Conservation (phyloP, 176 grass and related monocot genomes). For the Pharus latifolius region DNA sequence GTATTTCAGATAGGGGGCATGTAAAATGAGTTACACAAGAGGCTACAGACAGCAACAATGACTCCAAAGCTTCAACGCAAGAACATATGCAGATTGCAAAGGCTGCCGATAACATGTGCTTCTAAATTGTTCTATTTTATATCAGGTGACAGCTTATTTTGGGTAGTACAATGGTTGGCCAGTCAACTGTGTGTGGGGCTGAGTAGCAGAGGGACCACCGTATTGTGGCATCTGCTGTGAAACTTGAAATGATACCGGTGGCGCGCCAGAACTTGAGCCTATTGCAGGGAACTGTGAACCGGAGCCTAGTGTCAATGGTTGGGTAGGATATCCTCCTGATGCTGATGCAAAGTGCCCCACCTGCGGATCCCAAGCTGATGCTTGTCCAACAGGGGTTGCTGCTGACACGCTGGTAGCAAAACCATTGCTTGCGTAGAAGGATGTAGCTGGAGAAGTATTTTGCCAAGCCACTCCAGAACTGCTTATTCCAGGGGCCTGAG, state of each 20-base stretch:
- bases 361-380: conserved; percentile 57
- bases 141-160: conserved; percentile 16
- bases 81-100: not conserved
- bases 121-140: conserved; percentile 14
- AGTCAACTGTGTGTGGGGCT: conserved; percentile 6
- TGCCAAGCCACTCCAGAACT: conserved; percentile 49
- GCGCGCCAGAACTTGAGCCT: conserved; percentile 19
- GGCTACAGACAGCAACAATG: conserved; percentile 8
- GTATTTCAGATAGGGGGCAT: not conserved
- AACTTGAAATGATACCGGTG: conserved; percentile 14
- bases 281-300: conserved; percentile 23
- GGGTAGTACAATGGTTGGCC: conserved; percentile 32
- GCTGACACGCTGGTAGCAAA: not conserved
- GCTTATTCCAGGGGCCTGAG: conserved; percentile 27
- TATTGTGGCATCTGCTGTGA: conserved; percentile 44
- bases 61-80: conserved; percentile 15
- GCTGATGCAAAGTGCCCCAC: conserved; percentile 29
- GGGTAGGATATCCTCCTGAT: conserved; percentile 21
- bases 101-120: not conserved
- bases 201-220: conserved; percentile 17
- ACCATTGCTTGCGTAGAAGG: conserved; percentile 33
- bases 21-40: conserved; percentile 14
- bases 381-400: conserved; percentile 32
- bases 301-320: conserved; percentile 20
- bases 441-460: conserved; percentile 24